A percentile compares a stretch with the other conserved stretches of the same genome.
phyloP scores from a whole-genome alignment of 108 stramenopile genomes.

The Seminavis robusta region DNA sequence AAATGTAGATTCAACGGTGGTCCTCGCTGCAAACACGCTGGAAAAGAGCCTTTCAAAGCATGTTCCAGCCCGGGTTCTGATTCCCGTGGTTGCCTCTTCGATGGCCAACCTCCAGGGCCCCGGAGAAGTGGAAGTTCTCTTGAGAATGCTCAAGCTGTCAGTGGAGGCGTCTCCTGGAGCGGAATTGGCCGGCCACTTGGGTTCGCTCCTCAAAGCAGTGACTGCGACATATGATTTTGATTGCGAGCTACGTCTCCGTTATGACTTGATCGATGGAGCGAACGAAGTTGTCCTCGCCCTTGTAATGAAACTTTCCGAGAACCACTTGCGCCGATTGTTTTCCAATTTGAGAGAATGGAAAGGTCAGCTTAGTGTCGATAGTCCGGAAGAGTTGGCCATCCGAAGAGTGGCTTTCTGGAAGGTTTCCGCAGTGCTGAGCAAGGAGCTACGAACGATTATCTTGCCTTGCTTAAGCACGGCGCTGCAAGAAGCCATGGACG shows the following conservation, averaged over 20 bases:
- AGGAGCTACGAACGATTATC: constrained; percentile 67
- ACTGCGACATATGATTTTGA: constrained; percentile 44
- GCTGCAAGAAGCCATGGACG: constrained; percentile 63
- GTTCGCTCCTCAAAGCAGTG: constrained; percentile 50
- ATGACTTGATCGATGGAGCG: constrained; percentile 30
- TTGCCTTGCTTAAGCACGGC: constrained; percentile 75
- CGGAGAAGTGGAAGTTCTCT: neutral
- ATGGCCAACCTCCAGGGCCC: neutral
- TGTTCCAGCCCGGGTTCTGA: constrained; percentile 56
- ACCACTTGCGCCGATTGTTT: constrained; percentile 78
- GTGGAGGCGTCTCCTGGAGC: constrained; percentile 43
- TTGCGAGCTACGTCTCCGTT: constrained; percentile 7
- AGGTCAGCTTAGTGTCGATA: constrained; percentile 37
- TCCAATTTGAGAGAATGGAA: constrained; percentile 73
- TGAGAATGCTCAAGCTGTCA: constrained; percentile 40
- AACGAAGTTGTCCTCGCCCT: constrained; percentile 60
- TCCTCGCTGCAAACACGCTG: constrained; percentile 15
- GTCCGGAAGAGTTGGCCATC: constrained; percentile 6
- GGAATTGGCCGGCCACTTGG: constrained; percentile 48
- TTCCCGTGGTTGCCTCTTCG: constrained; percentile 52
- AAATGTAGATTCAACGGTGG: constrained; percentile 15
- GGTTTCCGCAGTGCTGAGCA: constrained; percentile 56
- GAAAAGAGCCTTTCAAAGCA: constrained; percentile 33
- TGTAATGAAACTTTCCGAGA: constrained; percentile 82
- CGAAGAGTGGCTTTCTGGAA: constrained; percentile 72